These are phyloP conservation scores for Priceomyces fermenticarens DNA, from an alignment of 805 yeast genomes.

Conservation along the genomic window DNA sequence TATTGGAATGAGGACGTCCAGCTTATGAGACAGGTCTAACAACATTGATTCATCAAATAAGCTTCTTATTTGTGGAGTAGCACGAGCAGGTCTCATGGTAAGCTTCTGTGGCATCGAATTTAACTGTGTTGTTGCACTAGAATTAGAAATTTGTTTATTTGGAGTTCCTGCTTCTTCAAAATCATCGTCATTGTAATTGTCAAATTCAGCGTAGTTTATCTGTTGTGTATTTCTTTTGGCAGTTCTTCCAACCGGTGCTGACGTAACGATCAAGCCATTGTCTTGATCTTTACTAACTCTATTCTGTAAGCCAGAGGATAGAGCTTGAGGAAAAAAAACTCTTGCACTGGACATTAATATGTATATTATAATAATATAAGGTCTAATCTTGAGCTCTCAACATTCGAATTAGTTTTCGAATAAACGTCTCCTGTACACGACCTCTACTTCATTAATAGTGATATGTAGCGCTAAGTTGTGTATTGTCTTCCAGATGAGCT, in stretches of 20 bases:
- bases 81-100: slow-evolving; percentile 19
- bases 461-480: not conserved
- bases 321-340: slow-evolving; percentile 65
- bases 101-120: slow-evolving; percentile 24
- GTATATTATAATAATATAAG: not conserved
- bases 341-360: slow-evolving; percentile 15
- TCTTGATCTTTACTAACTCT: slow-evolving; percentile 66
- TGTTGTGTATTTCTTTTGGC: slow-evolving; percentile 70
- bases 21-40: slow-evolving; percentile 24
- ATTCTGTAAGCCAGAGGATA: slow-evolving; percentile 69
- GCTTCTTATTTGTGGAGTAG: slow-evolving; percentile 19
- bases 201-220: slow-evolving; percentile 82
- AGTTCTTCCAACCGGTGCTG: slow-evolving; percentile 73
- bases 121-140: slow-evolving; percentile 31
- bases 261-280: slow-evolving; percentile 62
- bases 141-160: slow-evolving; percentile 9
- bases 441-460: not conserved
- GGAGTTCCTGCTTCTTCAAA: slow-evolving; percentile 32
- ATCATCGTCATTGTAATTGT: slow-evolving; percentile 51
- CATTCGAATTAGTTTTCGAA: too few relatives aligned
- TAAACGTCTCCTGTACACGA: too few relatives aligned
- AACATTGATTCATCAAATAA: slow-evolving; percentile 21
- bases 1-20: slow-evolving; percentile 60
- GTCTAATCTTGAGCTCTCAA: too few relatives aligned
- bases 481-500: not conserved